Conservation (phyloP, 352 stramenopile genomes). For the Pythium dissimile region DNA sequence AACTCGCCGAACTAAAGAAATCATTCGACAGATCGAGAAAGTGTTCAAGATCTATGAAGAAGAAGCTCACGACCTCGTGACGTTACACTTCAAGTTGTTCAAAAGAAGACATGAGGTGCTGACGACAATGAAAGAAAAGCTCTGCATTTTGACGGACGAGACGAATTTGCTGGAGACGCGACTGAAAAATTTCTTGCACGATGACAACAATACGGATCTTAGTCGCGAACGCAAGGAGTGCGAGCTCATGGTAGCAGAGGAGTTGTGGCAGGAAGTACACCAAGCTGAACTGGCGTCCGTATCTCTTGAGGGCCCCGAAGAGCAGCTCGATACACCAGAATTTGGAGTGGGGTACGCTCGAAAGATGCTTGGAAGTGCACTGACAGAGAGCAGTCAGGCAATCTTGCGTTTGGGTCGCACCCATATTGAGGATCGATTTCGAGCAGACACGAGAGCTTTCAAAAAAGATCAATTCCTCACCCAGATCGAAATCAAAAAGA, state of each 20-base stretch:
- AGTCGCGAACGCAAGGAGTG: neutral
- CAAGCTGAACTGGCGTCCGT: neutral
- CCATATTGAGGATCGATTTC: conserved; percentile 6
- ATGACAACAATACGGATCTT: neutral
- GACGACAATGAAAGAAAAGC: neutral
- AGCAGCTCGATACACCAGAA: neutral
- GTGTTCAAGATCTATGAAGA: conserved; percentile 37
- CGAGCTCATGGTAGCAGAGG: conserved; percentile 11
- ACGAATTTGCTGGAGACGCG: conserved; percentile 9
- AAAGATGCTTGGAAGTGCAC: neutral
- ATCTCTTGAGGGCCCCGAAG: conserved; percentile 7
- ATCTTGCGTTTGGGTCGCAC: conserved; percentile 10
- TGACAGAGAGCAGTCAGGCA: conserved; percentile 6
- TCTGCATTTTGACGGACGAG: conserved; percentile 13
- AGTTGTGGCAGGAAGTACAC: conserved; percentile 8
- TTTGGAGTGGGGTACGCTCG: neutral
- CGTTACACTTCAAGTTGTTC: conserved; percentile 16
- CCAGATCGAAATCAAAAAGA: conserved; percentile 4
- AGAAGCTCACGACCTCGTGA: conserved; percentile 21
- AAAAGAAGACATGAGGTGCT: conserved; percentile 14
- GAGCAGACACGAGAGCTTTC: neutral
- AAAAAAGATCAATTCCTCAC: neutral
- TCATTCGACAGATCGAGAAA: conserved; percentile 22
- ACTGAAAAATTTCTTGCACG: conserved; percentile 3
- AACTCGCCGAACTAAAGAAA: conserved; percentile 19